These are phyloP conservation scores for Aspergillus aculeatus DNA, from an alignment of 2,329 filamentous ascomycete species.

Conservation along the genomic window DNA sequence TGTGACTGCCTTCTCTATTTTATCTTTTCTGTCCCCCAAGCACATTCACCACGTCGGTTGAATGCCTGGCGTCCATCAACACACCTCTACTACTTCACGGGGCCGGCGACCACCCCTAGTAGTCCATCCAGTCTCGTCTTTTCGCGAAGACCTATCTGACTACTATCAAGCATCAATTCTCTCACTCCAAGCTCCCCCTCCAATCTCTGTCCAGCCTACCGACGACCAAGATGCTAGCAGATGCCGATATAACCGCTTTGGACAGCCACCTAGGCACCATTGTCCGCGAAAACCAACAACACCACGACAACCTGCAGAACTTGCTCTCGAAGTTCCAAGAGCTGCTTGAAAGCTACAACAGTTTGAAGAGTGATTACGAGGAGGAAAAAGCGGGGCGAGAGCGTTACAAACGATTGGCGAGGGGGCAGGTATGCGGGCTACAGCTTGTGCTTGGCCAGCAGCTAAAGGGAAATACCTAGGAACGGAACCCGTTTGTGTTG, in stretches of 20 bases:
- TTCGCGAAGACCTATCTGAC: neutral
- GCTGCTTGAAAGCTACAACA: slow-evolving; percentile 55
- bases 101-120: neutral
- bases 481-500: slow-evolving; percentile 59
- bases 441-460: neutral
- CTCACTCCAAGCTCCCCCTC: neutral
- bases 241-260: slow-evolving; percentile 20
- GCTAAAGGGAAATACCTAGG: slow-evolving; percentile 26
- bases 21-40: neutral
- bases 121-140: neutral
- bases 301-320: slow-evolving; percentile 31
- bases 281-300: slow-evolving; percentile 24
- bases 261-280: slow-evolving; percentile 13
- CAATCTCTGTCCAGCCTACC: neutral
- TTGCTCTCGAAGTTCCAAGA: slow-evolving; percentile 43
- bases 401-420: slow-evolving; percentile 55
- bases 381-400: slow-evolving; percentile 55
- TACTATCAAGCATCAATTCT: neutral
- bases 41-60: neutral
- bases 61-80: neutral
- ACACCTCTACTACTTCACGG: neutral
- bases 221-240: slow-evolving; percentile 16
- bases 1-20: too few relatives aligned
- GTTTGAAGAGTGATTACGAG: slow-evolving; percentile 58
- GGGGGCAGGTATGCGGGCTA: slow-evolving; percentile 38